A percentile compares a stretch with the other conserved stretches of the same genome.
phyloP scores from a whole-genome alignment of 345 rosid species.

The Eucalyptus polyanthemos region DNA sequence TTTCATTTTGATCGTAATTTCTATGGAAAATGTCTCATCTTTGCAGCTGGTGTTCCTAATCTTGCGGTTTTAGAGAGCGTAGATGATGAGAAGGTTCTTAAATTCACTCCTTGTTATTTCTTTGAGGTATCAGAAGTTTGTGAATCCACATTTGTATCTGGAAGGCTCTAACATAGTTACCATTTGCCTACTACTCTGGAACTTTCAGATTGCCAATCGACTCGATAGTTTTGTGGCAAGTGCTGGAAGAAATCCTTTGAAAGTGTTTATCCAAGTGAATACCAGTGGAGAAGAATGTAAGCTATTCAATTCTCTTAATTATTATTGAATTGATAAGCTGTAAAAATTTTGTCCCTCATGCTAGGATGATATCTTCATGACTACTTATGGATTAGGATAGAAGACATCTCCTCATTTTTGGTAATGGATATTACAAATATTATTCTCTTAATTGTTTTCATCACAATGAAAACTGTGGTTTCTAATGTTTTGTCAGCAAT shows the following conservation, averaged over 20 bases:
- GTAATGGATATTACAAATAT: neutral
- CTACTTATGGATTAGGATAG: neutral
- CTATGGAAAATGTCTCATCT: neutral
- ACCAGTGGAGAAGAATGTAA: conserved; percentile 98
- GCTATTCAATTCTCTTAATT: neutral
- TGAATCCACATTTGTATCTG: neutral
- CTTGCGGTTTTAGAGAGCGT: conserved; percentile 82
- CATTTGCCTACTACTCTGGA: neutral
- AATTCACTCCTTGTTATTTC: neutral
- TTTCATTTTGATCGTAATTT: neutral
- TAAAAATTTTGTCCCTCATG: neutral
- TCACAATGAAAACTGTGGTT: neutral
- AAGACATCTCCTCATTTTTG: neutral
- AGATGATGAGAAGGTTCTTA: conserved; percentile 71
- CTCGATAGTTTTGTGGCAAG: conserved; percentile 59
- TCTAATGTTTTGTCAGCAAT: neutral
- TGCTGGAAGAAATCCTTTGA: conserved; percentile 70
- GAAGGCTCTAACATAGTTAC: neutral
- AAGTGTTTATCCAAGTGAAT: conserved; percentile 85
- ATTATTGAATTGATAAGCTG: neutral
- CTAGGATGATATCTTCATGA: neutral
- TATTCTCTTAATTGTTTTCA: neutral
- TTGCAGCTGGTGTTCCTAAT: conserved; percentile 82
- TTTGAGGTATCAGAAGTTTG: neutral
- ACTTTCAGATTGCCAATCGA: conserved; percentile 71